Conservation (phyloP, 179 eudicot species). For the Actinidia polygama region DNA sequence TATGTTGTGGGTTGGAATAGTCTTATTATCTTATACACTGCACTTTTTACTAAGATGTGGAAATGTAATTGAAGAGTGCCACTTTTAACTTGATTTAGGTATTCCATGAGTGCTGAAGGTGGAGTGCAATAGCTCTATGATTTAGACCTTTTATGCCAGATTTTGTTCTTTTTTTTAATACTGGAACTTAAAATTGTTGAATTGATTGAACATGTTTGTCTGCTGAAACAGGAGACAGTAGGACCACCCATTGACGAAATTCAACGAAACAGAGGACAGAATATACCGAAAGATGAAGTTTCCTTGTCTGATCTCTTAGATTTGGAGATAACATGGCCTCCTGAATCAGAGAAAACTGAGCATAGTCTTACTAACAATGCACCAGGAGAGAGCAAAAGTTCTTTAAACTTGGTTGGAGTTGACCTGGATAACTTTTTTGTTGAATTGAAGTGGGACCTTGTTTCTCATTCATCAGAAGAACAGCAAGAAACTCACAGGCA, state of each 20-base stretch:
- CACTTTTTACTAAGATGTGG: background rate
- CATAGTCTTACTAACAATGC: conserved; percentile 29
- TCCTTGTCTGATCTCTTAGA: conserved; percentile 64
- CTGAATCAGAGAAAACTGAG: conserved; percentile 51
- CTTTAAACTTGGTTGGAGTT: conserved; percentile 49
- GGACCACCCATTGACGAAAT: conserved; percentile 41
- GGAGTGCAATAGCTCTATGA: background rate
- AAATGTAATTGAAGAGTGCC: background rate
- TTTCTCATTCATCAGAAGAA: conserved; percentile 30
- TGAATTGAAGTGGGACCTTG: conserved; percentile 29
- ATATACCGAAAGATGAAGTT: conserved; percentile 43
- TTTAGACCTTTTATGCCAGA: background rate
- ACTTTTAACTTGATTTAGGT: background rate
- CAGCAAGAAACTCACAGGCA: conserved; percentile 28
- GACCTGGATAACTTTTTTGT: conserved; percentile 50
- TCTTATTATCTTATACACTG: background rate
- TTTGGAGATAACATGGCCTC: conserved; percentile 67
- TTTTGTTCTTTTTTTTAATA: background rate
- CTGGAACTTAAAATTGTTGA: background rate
- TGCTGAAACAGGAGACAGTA: conserved; percentile 61
- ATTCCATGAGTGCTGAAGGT: background rate
- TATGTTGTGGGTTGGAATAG: no score
- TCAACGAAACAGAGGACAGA: conserved; percentile 46
- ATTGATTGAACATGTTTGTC: conserved; percentile 7
- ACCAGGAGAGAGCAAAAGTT: conserved; percentile 34